Base-by-base conservation (phyloP, 805 yeast species). In the Phaffomyces antillensis region DNA sequence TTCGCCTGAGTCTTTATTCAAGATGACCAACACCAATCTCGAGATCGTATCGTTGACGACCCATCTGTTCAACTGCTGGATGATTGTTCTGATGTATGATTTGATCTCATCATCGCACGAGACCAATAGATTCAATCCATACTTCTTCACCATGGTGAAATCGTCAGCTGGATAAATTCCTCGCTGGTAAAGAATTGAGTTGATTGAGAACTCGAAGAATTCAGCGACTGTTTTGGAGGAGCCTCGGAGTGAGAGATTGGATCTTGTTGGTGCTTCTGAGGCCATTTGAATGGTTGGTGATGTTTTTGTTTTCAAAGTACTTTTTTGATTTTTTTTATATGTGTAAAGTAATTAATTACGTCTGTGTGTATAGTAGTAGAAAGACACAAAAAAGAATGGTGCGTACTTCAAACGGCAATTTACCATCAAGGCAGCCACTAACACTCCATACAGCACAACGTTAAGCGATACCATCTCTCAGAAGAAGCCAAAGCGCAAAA, bases 121-220 rank as follows among this genome's bases (percentile, higher is more conserved):
- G 25, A 83, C 76, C 37, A 90, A 68, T 64, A 90, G 65, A 45
- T 81, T 83, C 44, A 90, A 63, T 18, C 86, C 96, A 63, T 87
- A 91, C 59, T 87, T 88, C 53, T 77, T 74, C 3, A 86, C 88
- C 2, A 81, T 71, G 42, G 74, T 74, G 63, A 91, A 90, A 59
- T 88, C 96, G 50, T 86, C 95, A 4, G 86, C 73, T 0, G 96
- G 96, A 55, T 90, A 90, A 17, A 90, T 81, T 0, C 95, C 96
- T 42, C 98, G 68, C 61, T 91, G 97, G 61, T 83, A 90, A 6
- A 91, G 72, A 24, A 90, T 86, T 40, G 82, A 78, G 58, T 87
- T 83, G 43, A 90, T 81, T 43, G 91, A 77, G 60, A 79, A 86
- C 54, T 86, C 81, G 55, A 90, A 86, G 64, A 86, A 88, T 63